Percentiles rank a stretch among this genome's conserved stretches.
Conservation (phyloP, 2,329 filamentous ascomycete genomes). For the Venturia aucupariae region DNA sequence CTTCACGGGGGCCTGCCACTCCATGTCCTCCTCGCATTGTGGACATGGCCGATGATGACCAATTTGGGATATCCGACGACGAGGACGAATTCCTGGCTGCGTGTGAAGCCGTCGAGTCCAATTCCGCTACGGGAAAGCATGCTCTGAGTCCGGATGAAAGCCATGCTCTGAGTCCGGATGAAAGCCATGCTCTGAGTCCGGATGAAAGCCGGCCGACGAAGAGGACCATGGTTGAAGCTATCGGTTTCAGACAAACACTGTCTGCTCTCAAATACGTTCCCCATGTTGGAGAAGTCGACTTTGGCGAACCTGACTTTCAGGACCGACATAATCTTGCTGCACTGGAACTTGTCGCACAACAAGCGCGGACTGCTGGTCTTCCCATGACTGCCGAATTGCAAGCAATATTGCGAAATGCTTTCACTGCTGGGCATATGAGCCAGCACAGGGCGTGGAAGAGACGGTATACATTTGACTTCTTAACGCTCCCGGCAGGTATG, state of each 20-base stretch:
- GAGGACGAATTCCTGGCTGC: neutral
- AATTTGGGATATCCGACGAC: neutral
- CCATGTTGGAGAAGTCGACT: neutral
- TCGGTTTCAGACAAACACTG: neutral
- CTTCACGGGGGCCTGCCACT: neutral
- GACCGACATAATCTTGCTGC: neutral
- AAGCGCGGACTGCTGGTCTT: neutral
- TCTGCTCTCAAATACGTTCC: neutral
- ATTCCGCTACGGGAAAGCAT: neutral
- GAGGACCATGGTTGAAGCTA: neutral
- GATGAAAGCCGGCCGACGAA: neutral
- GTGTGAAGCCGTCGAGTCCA: neutral
- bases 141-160: neutral
- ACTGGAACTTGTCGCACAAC: neutral
- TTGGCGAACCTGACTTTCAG: neutral
- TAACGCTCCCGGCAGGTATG: neutral
- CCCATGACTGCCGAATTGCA: neutral
- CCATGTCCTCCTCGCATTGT: neutral
- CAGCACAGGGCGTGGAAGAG: neutral
- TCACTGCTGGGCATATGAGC: neutral
- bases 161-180: neutral
- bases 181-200: neutral
- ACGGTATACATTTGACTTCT: neutral
- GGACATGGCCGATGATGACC: neutral
- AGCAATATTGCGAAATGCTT: neutral